Percentiles rank a stretch among this genome's conserved stretches.
phyloP scores from a whole-genome alignment of 2,329 filamentous ascomycete genomes.

The Ophiostoma novo-ulmi region DNA sequence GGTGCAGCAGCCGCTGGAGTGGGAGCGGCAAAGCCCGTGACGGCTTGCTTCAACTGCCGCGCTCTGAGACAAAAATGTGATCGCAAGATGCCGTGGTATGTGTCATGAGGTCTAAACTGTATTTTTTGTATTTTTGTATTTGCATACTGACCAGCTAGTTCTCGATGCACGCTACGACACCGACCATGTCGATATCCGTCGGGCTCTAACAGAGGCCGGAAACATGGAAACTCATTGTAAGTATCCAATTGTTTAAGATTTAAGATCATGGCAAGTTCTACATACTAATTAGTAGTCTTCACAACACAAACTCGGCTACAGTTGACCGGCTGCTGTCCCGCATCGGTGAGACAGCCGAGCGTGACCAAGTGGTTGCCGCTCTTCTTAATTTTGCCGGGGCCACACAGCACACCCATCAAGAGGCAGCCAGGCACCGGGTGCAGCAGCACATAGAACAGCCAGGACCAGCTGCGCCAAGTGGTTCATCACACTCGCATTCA shows the following conservation, averaged over 20 bases:
- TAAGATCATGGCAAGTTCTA: neutral
- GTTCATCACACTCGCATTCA: neutral
- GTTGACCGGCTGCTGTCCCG: conserved; percentile 30
- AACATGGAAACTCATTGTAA: conserved; percentile 28
- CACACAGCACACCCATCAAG: conserved; percentile 15
- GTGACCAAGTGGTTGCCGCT: conserved; percentile 29
- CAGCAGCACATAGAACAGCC: conserved; percentile 12
- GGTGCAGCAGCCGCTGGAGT: neutral
- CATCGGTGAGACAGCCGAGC: conserved; percentile 29
- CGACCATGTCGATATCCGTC: conserved; percentile 27
- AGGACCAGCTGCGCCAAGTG: conserved; percentile 8
- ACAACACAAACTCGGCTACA: conserved; percentile 27
- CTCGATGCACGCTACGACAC: conserved; percentile 23
- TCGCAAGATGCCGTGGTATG: conserved; percentile 27
- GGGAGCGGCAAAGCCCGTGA: conserved; percentile 23
- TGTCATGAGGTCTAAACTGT: neutral
- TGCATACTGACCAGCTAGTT: conserved; percentile 14
- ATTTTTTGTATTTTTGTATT: neutral
- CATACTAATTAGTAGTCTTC: neutral
- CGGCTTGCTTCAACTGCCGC: conserved; percentile 28
- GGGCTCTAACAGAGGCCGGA: conserved; percentile 28
- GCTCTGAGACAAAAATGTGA: conserved; percentile 26
- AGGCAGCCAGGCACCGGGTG: neutral
- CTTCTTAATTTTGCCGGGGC: conserved; percentile 27
- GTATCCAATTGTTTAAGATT: neutral